Evolutionary conservation across 2,329 filamentous ascomycete species (phyloP).

Genomic region (Myriosclerotinia scirpicola): DNA sequence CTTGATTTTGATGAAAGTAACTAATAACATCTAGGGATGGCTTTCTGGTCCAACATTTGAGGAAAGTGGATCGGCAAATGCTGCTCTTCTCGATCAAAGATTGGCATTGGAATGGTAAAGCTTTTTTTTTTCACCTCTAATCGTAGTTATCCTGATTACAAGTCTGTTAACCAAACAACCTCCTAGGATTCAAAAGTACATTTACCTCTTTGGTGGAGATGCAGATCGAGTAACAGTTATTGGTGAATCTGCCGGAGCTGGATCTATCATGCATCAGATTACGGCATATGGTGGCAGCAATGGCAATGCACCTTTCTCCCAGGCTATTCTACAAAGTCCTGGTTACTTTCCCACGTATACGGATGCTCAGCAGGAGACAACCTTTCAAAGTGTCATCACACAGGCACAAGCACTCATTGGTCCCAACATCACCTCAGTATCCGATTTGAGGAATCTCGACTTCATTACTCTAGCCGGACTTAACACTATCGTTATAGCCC

Average conservation of each 20-base stretch:
- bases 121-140: no score
- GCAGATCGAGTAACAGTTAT: slow-evolving; percentile 50
- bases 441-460: slow-evolving; percentile 16
- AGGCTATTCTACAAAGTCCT: slow-evolving; percentile 41
- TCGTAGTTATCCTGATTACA: background rate
- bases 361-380: slow-evolving; percentile 21
- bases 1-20: background rate
- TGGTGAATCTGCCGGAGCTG: slow-evolving; percentile 53
- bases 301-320: slow-evolving; percentile 45
- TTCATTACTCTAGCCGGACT: slow-evolving; percentile 25
- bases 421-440: slow-evolving; percentile 21
- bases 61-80: slow-evolving; percentile 49
- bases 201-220: slow-evolving; percentile 56
- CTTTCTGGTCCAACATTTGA: slow-evolving; percentile 47
- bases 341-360: slow-evolving; percentile 28
- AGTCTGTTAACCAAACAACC: background rate
- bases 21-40: slow-evolving; percentile 30
- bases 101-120: slow-evolving; percentile 52
- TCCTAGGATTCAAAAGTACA: slow-evolving; percentile 50
- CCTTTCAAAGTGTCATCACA: slow-evolving; percentile 25
- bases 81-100: slow-evolving; percentile 54
- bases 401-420: slow-evolving; percentile 26
- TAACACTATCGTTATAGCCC: slow-evolving; percentile 29
- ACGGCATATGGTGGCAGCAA: slow-evolving; percentile 50
- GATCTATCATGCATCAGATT: slow-evolving; percentile 56